Conservation (phyloP, 1,284 basidiomycete species). For the Phlebopus sp. region DNA sequence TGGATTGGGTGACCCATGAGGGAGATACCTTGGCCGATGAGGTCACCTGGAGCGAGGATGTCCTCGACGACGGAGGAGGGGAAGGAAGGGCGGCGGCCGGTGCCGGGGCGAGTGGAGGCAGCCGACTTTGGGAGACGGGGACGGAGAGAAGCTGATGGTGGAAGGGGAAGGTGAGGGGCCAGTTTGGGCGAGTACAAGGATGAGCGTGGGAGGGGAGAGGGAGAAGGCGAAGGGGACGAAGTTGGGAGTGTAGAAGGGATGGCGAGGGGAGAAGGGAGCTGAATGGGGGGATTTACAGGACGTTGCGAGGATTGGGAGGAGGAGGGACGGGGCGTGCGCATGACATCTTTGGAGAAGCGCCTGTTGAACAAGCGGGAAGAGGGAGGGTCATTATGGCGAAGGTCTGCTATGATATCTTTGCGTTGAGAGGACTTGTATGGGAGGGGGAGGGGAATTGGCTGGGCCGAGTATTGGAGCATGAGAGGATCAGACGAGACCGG, state of each 20-base stretch:
- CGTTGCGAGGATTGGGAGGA: conserved; percentile 34
- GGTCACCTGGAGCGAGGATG: conserved; percentile 65
- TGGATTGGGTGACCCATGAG: conserved; percentile 65
- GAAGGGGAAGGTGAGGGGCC: conserved; percentile 25
- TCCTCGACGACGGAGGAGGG: conserved; percentile 55
- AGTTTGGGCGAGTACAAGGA: conserved; percentile 25
- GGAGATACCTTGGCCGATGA: conserved; percentile 60
- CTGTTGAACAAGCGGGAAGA: conserved; percentile 36
- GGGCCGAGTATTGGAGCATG: conserved; percentile 73
- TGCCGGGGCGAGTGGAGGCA: conserved; percentile 17
- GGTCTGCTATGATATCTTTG: conserved; percentile 37
- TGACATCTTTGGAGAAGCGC: conserved; percentile 37
- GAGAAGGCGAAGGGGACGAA: conserved; percentile 30
- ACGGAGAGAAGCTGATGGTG: conserved; percentile 28
- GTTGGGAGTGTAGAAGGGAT: conserved; percentile 22
- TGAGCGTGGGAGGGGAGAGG: conserved; percentile 28
- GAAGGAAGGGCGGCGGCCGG: conserved; percentile 35
- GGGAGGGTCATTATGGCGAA: conserved; percentile 45
- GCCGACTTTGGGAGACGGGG: conserved; percentile 22
- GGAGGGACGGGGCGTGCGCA: conserved; percentile 33
- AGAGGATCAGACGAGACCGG: conserved; percentile 52
- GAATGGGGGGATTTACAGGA: background rate
- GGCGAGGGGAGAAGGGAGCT: too few species aligned
- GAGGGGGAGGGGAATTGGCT: conserved; percentile 46
- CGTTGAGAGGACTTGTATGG: conserved; percentile 35